These are phyloP conservation scores for Phialophora expanda DNA, from an alignment of 2,329 filamentous ascomycete genomes.

Conservation along the genomic window DNA sequence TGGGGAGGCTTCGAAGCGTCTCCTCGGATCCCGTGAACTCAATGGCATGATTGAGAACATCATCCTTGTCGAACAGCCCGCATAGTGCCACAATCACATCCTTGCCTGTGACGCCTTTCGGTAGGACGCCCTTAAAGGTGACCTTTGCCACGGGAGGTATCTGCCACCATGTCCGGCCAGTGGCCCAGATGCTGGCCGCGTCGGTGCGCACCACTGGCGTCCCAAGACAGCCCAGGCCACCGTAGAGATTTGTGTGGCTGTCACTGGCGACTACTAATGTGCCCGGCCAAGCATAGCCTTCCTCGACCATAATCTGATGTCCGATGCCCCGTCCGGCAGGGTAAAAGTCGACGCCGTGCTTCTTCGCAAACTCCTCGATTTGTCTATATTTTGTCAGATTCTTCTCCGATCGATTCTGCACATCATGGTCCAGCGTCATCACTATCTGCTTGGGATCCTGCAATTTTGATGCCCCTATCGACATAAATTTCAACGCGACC, in stretches of 20 bases:
- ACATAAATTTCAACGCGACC: slow-evolving; percentile 78
- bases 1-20: slow-evolving; percentile 72
- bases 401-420: slow-evolving; percentile 77
- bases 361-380: slow-evolving; percentile 80
- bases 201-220: slow-evolving; percentile 87
- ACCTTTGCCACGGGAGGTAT: slow-evolving; percentile 83
- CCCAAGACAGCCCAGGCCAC: slow-evolving; percentile 73
- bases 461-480: slow-evolving; percentile 76
- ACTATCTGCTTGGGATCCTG: slow-evolving; percentile 75
- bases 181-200: slow-evolving; percentile 84
- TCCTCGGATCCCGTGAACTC: slow-evolving; percentile 83
- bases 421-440: slow-evolving; percentile 85
- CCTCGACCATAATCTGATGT: slow-evolving; percentile 91
- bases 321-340: slow-evolving; percentile 81
- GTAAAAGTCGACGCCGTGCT: slow-evolving; percentile 79
- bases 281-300: slow-evolving; percentile 82
- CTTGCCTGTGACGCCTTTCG: slow-evolving; percentile 83
- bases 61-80: slow-evolving; percentile 81
- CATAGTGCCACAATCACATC: slow-evolving; percentile 92
- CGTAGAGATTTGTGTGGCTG: slow-evolving; percentile 80
- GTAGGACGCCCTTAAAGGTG: slow-evolving; percentile 75
- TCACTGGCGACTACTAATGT: slow-evolving; percentile 77
- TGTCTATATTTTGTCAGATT: slow-evolving; percentile 83
- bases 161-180: slow-evolving; percentile 84
- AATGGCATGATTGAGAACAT: slow-evolving; percentile 88